Conservation (phyloP, 2,329 filamentous ascomycete genomes). For the Gnomoniopsis smithogilvyi region DNA sequence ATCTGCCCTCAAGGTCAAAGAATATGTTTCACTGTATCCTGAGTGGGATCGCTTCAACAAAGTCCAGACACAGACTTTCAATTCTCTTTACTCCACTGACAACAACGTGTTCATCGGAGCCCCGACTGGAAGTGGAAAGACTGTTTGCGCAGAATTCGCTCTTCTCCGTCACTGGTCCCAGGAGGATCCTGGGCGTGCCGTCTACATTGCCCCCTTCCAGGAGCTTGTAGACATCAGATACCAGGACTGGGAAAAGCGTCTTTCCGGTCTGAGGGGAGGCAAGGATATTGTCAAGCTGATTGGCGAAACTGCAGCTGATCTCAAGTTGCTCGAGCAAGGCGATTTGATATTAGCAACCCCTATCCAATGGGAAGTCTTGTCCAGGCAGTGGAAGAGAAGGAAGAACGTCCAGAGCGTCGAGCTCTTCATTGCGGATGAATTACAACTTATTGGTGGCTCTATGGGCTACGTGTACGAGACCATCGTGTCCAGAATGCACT, state of each 20-base stretch:
- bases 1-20: conserved; percentile 79
- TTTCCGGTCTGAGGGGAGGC: conserved; percentile 70
- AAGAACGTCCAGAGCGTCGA: conserved; percentile 92
- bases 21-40: conserved; percentile 78
- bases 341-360: conserved; percentile 93
- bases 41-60: conserved; percentile 91
- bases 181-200: conserved; percentile 68
- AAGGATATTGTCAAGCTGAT: conserved; percentile 92
- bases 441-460: conserved; percentile 87
- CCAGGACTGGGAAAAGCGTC: conserved; percentile 80
- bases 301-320: conserved; percentile 85
- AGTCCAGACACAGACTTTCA: conserved; percentile 96
- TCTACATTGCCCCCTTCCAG: conserved; percentile 94
- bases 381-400: conserved; percentile 91
- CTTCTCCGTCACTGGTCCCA: conserved; percentile 84
- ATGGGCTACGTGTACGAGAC: conserved; percentile 92
- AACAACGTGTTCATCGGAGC: conserved; percentile 92
- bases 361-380: conserved; percentile 92
- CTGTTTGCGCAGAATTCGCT: conserved; percentile 92
- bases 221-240: conserved; percentile 81
- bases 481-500: conserved; percentile 96
- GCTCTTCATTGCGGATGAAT: conserved; percentile 90
- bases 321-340: conserved; percentile 82
- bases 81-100: conserved; percentile 84
- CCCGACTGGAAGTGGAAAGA: conserved; percentile 95